A percentile compares a stretch with the other conserved stretches of the same genome.
These are phyloP conservation scores for Hyphopichia wangnamkhiaoensis DNA, from an alignment of 1,139 yeast species.

Conservation along the genomic window DNA sequence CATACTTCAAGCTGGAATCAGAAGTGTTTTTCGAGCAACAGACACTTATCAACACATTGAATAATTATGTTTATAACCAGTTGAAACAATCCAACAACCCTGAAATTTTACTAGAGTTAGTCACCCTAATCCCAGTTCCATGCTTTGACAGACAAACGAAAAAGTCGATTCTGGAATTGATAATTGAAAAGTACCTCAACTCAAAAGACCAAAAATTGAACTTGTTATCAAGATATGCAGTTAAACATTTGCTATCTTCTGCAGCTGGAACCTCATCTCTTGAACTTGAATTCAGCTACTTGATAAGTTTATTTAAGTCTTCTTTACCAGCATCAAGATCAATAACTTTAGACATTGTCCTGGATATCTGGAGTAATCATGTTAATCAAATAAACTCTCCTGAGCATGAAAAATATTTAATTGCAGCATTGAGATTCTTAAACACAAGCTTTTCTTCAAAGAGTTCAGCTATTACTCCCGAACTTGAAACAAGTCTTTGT, in stretches of 20 bases:
- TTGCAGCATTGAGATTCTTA: constrained; percentile 13
- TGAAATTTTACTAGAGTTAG: constrained; percentile 9
- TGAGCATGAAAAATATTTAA: constrained; percentile 15
- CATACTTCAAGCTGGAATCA: constrained; percentile 17
- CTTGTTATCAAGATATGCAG: constrained; percentile 14
- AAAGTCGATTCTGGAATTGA: constrained; percentile 34
- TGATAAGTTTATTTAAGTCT: constrained; percentile 21
- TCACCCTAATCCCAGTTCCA: constrained; percentile 46
- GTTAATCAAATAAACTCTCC: constrained; percentile 23
- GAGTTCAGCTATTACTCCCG: constrained; percentile 10
- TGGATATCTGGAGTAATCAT: constrained; percentile 31
- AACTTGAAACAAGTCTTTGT: constrained; percentile 17
- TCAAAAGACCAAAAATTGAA: constrained; percentile 6
- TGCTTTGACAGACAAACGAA: constrained; percentile 48
- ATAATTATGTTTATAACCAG: constrained; percentile 9
- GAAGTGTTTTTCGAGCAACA: constrained; percentile 48
- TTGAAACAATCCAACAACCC: neutral
- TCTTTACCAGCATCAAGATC: constrained; percentile 14
- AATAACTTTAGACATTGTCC: constrained; percentile 19
- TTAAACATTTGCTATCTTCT: constrained; percentile 39
- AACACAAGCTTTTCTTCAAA: constrained; percentile 5
- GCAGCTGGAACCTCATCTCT: constrained; percentile 55
- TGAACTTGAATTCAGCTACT: constrained; percentile 40
- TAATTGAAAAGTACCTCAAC: constrained; percentile 18
- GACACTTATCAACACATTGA: constrained; percentile 26